Conservation (phyloP, 768 basidiomycete species). For the Udeniomyces megalosporus region DNA sequence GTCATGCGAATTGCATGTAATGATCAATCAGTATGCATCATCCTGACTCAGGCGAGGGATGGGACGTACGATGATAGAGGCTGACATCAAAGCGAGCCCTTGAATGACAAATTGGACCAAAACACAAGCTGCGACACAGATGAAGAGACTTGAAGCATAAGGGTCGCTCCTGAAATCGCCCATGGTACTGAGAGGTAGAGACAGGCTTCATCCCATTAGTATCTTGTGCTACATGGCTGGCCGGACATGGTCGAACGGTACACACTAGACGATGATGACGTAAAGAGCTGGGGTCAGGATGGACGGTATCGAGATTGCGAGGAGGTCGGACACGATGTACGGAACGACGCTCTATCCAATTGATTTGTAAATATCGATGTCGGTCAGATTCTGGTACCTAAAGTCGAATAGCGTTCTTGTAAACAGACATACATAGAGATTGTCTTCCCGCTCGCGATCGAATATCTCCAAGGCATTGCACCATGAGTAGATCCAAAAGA, state of each 20-base stretch:
- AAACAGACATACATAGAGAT: constrained; percentile 16
- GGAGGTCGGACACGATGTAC: constrained; percentile 31
- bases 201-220: too few relatives aligned
- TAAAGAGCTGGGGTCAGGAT: constrained; percentile 28
- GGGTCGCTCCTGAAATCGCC: constrained; percentile 28
- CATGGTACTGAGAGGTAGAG: constrained; percentile 23
- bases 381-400: not conserved
- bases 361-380: not conserved
- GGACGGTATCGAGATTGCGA: constrained; percentile 32
- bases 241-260: not conserved
- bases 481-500: constrained; percentile 29
- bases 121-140: constrained; percentile 29
- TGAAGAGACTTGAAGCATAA: constrained; percentile 30
- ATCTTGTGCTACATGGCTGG: too few relatives aligned
- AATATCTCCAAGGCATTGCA: constrained; percentile 34
- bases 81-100: constrained; percentile 24
- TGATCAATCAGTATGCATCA: not conserved
- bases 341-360: constrained; percentile 20
- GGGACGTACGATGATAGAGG: constrained; percentile 20
- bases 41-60: not conserved
- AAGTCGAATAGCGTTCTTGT: not conserved
- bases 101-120: constrained; percentile 17
- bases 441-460: constrained; percentile 35
- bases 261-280: constrained; percentile 3
- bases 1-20: not conserved